Base-by-base conservation (phyloP, 179 eudicot species). In the Nepenthes alata region DNA sequence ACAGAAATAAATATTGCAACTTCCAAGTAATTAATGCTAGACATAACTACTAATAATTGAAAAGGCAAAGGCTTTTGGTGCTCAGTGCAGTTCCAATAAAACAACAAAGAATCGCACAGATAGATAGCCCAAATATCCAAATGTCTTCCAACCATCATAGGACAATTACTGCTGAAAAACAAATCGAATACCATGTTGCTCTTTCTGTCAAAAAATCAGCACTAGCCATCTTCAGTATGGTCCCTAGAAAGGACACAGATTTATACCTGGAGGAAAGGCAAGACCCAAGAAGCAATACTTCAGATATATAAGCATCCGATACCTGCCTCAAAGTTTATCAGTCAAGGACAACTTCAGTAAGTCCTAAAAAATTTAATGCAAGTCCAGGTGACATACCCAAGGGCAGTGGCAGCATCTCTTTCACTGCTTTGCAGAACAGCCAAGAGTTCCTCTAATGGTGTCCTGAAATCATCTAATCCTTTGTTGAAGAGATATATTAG, bases 211-310 rank as follows among this genome's bases (percentile, higher is more conserved):
- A 41, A 41, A 4, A 41, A 7, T 41, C 45, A 41, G 45, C 8
- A 4, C 45, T 41, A 41, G 6, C 45, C 45, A 41, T 41, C 8
- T 41, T 0, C 45, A 41, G 6, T 41, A 41, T 41, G 45, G 0
- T 1, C 45, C 45, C 45, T 11, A 48, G 52, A 10, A 48, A 48
- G 12, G 52, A 2, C 10, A 48, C 52, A 48, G n/a, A 48, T 5
- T 11, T 52, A n/a, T 74, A 86, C 98, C 98, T 77, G 98, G 98
- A 35, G 98, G 98, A 67, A 89, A 93, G 59, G 95, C 86, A 74
- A 86, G 85, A 59, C 98, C 98, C 14, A 77, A 76, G 64, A 93
- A 93, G 78, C 98, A 93, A 75, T 93, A 89, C 85, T 91, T 91
- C 74, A 91, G 81, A 77, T 91, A 91, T 57, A 91, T 88, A 62